Evolutionary conservation across 2,329 filamentous ascomycete genomes (phyloP).

Genomic region (Sporothrix humicola): DNA sequence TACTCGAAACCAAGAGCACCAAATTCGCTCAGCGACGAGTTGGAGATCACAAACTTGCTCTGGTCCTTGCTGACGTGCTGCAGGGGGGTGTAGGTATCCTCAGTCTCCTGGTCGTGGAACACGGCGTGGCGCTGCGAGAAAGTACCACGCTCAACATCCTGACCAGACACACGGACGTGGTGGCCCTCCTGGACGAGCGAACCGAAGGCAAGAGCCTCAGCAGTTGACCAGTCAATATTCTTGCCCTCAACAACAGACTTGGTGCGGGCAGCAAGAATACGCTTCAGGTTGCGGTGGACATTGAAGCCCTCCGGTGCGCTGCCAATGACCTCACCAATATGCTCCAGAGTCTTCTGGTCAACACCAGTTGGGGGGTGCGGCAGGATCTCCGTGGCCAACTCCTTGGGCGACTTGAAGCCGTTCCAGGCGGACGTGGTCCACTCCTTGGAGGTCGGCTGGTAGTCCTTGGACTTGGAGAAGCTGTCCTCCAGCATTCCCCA

Average conservation of each 20-base stretch:
- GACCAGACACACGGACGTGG: conserved; percentile 95
- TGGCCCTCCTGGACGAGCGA: conserved; percentile 89
- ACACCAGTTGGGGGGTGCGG: conserved; percentile 90
- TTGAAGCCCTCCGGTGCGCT: conserved; percentile 82
- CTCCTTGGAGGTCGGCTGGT: conserved; percentile 93
- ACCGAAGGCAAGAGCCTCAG: conserved; percentile 93
- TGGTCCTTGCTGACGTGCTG: conserved; percentile 89
- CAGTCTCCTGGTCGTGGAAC: conserved; percentile 95
- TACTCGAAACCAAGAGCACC: conserved; percentile 94
- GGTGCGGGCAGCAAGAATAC: conserved; percentile 85
- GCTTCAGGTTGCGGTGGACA: conserved; percentile 94
- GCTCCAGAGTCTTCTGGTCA: conserved; percentile 71
- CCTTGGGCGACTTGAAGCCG: conserved; percentile 98
- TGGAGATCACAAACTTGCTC: conserved; percentile 93
- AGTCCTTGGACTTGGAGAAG: conserved; percentile 96
- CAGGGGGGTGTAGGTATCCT: conserved; percentile 90
- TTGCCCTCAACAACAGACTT: conserved; percentile 92
- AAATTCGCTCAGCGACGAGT: conserved; percentile 80
- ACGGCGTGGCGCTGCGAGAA: conserved; percentile 98
- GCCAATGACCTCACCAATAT: conserved; percentile 82
- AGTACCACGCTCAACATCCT: conserved; percentile 98
- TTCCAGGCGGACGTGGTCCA: conserved; percentile 99
- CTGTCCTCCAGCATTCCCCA: conserved; percentile 99
- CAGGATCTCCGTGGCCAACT: conserved; percentile 90
- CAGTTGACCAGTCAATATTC: conserved; percentile 97